Evolutionary conservation across 768 basidiomycete genomes (phyloP).

Genomic region (Gyrodon lividus): DNA sequence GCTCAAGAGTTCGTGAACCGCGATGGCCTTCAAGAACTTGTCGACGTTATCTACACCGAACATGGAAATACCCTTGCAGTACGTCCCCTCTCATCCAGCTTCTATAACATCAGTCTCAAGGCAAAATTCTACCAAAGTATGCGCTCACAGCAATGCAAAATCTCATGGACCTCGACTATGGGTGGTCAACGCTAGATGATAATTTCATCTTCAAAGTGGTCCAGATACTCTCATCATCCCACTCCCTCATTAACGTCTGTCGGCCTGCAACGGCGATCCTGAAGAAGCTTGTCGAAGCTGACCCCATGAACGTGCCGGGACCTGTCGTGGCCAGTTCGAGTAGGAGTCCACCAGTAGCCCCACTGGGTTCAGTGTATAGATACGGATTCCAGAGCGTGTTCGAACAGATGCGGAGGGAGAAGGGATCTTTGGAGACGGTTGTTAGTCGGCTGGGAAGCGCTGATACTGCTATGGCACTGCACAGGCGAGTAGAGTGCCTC

Average conservation of each 20-base stretch:
- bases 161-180: conserved; percentile 82
- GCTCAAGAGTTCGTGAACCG: conserved; percentile 73
- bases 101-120: neutral
- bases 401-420: conserved; percentile 75
- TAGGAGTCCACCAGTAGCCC: conserved; percentile 46
- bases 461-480: conserved; percentile 81
- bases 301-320: conserved; percentile 66
- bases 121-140: conserved; percentile 48
- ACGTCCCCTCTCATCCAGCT: conserved; percentile 20
- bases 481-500: conserved; percentile 51
- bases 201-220: conserved; percentile 77
- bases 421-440: conserved; percentile 75
- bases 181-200: conserved; percentile 73
- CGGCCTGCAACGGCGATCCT: conserved; percentile 89
- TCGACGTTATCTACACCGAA: conserved; percentile 60
- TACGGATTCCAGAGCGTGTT: conserved; percentile 86
- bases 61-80: conserved; percentile 88
- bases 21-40: conserved; percentile 69
- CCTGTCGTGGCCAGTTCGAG: conserved; percentile 60
- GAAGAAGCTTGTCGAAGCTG: conserved; percentile 86
- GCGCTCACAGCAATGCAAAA: conserved; percentile 85
- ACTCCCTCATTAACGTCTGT: conserved; percentile 84
- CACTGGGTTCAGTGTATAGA: conserved; percentile 71
- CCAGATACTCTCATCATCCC: conserved; percentile 70
- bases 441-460: conserved; percentile 75